These are phyloP conservation scores for Nannizziopsis barbatae DNA, from an alignment of 2,329 filamentous ascomycete species.

Conservation along the genomic window DNA sequence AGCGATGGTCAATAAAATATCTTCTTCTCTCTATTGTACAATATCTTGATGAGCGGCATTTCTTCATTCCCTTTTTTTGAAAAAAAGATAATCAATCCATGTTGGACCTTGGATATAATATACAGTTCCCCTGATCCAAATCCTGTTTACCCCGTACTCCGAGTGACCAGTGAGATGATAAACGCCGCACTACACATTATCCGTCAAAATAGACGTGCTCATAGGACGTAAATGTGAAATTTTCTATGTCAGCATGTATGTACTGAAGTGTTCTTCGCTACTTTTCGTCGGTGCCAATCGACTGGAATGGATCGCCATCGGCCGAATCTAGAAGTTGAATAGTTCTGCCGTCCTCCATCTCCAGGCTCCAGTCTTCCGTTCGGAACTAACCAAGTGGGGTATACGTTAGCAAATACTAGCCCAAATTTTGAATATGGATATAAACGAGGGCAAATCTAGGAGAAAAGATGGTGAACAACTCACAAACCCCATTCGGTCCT, in stretches of 20 bases:
- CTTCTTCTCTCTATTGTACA: slow-evolving; percentile 6
- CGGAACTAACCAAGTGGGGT: slow-evolving; percentile 49
- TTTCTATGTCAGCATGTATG: neutral
- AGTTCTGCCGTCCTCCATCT: slow-evolving; percentile 52
- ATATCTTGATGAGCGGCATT: slow-evolving; percentile 8
- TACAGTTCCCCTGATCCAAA: neutral
- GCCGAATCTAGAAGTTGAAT: slow-evolving; percentile 67
- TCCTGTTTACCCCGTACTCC: slow-evolving; percentile 7
- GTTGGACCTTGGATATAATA: neutral
- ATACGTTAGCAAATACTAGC: slow-evolving; percentile 9
- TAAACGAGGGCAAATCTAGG: neutral
- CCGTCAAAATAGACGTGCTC: neutral
- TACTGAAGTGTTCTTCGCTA: neutral
- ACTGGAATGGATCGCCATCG: slow-evolving; percentile 55
- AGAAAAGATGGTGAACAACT: slow-evolving; percentile 18
- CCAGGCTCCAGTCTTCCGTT: slow-evolving; percentile 82
- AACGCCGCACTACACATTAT: neutral
- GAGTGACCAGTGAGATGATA: neutral
- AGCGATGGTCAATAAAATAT: slow-evolving; percentile 13
- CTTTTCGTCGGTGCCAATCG: slow-evolving; percentile 1
- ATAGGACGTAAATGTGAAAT: neutral
- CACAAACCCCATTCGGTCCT: slow-evolving; percentile 49
- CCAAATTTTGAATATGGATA: neutral
- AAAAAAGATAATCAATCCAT: neutral
- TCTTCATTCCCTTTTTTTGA: neutral